Evolutionary conservation across 1,284 basidiomycete species (phyloP).

Genomic region (Blastosporella zonata): DNA sequence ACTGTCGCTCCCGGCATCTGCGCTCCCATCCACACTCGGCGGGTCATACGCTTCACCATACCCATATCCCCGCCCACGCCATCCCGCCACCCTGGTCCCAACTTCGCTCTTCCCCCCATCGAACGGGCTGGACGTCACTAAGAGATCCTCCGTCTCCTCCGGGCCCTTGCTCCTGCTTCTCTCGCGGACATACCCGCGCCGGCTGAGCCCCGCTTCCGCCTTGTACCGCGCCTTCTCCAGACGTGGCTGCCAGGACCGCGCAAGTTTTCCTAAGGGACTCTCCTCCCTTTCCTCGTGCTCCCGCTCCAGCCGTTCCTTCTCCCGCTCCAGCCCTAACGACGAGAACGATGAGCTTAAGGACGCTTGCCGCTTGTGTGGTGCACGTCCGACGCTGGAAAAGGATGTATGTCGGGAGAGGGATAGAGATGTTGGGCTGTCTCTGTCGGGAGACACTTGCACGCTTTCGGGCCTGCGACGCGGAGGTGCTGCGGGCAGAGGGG

Average conservation of each 20-base stretch:
- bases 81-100: background rate
- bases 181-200: conserved; percentile 51
- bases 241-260: conserved; percentile 47
- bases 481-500: conserved; percentile 38
- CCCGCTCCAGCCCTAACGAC: conserved; percentile 13
- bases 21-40: conserved; percentile 19
- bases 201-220: conserved; percentile 63
- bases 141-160: conserved; percentile 27
- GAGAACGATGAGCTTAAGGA: conserved; percentile 26
- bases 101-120: background rate
- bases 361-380: conserved; percentile 21
- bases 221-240: conserved; percentile 62
- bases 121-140: conserved; percentile 5
- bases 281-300: conserved; percentile 6
- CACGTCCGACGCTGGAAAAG: conserved; percentile 11
- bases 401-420: conserved; percentile 20
- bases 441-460: conserved; percentile 43
- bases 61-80: conserved; percentile 1
- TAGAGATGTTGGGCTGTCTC: conserved; percentile 1
- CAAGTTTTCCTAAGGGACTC: conserved; percentile 33
- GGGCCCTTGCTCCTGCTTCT: conserved; percentile 25
- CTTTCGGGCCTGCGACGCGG: conserved; percentile 62
- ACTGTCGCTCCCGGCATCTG: conserved; percentile 12
- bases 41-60: conserved; percentile 14
- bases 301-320: conserved; percentile 1